Percentiles rank a stretch among this genome's conserved stretches.
phyloP scores from a whole-genome alignment of 2,329 filamentous ascomycete species.

The Hymenoscyphus infarciens region DNA sequence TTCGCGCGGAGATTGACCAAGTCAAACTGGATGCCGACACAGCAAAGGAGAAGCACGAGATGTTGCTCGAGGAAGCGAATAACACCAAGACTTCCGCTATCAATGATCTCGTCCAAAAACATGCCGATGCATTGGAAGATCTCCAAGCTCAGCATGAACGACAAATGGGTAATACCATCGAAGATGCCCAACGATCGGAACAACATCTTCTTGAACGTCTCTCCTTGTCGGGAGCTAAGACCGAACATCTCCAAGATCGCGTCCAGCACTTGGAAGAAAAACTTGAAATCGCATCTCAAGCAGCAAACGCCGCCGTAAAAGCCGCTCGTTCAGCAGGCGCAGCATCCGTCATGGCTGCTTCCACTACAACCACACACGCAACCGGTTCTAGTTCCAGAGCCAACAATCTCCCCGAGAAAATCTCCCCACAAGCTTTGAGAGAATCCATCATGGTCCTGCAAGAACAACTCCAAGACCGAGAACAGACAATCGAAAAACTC shows the following conservation, averaged over 20 bases:
- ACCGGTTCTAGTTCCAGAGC: slow-evolving; percentile 6
- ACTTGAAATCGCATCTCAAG: slow-evolving; percentile 81
- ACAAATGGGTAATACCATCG: slow-evolving; percentile 66
- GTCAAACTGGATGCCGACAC: slow-evolving; percentile 77
- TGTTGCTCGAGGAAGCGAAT: slow-evolving; percentile 78
- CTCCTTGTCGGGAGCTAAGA: slow-evolving; percentile 77
- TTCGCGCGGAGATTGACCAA: slow-evolving; percentile 73
- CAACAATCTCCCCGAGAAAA: slow-evolving; percentile 69
- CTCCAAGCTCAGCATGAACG: slow-evolving; percentile 72
- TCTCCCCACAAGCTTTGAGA: slow-evolving; percentile 88
- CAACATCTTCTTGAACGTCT: slow-evolving; percentile 77
- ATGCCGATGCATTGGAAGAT: slow-evolving; percentile 69
- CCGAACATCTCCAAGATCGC: slow-evolving; percentile 81
- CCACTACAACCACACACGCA: background rate
- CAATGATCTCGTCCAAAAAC: slow-evolving; percentile 50
- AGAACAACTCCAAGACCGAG: slow-evolving; percentile 92
- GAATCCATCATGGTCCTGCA: slow-evolving; percentile 96
- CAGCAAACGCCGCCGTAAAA: slow-evolving; percentile 53
- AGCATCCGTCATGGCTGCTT: slow-evolving; percentile 5
- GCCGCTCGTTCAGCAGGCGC: slow-evolving; percentile 33
- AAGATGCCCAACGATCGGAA: slow-evolving; percentile 80
- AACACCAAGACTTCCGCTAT: slow-evolving; percentile 59
- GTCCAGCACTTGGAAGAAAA: slow-evolving; percentile 84
- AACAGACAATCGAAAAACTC: slow-evolving; percentile 82
- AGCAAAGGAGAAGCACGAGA: slow-evolving; percentile 74